These are phyloP conservation scores for Pyrus hybrid DNA, from an alignment of 331 rosid species.

Conservation along the genomic window DNA sequence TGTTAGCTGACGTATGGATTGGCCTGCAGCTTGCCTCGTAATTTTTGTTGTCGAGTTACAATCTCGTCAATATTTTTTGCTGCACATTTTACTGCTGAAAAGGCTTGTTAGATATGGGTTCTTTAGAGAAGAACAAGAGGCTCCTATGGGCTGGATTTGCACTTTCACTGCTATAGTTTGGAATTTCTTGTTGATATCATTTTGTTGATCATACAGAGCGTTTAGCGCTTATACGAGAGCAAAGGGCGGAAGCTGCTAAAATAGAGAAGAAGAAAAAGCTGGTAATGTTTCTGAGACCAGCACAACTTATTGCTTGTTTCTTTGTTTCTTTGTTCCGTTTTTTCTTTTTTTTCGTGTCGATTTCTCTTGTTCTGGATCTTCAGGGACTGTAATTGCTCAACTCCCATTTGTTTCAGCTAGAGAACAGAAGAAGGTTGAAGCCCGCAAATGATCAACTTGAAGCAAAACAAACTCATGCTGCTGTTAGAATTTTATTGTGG, in stretches of 20 bases:
- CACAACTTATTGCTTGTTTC: neutral
- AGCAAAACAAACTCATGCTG: neutral
- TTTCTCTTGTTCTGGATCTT: neutral
- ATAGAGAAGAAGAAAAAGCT: conserved; percentile 45
- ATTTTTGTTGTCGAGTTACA: no score
- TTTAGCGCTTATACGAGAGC: conserved; percentile 44
- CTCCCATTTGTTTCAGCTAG: conserved; percentile 30
- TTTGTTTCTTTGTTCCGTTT: neutral
- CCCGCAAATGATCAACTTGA: conserved; percentile 30
- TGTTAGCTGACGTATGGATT: neutral
- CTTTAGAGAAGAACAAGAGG: neutral
- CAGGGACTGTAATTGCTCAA: neutral
- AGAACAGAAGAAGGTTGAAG: conserved; percentile 46
- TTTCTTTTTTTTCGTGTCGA: neutral
- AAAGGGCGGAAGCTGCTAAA: conserved; percentile 57
- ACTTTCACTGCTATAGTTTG: neutral
- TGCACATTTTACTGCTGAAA: neutral
- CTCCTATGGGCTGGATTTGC: neutral
- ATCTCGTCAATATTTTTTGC: neutral
- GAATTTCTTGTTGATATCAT: neutral
- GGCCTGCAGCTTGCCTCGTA: no score
- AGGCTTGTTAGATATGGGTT: neutral
- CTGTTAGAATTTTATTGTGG: neutral
- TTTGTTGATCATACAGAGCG: conserved; percentile 33
- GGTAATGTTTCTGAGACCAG: conserved; percentile 14